Conservation (phyloP, 805 yeast genomes). For the Candida pseudofarinosa region DNA sequence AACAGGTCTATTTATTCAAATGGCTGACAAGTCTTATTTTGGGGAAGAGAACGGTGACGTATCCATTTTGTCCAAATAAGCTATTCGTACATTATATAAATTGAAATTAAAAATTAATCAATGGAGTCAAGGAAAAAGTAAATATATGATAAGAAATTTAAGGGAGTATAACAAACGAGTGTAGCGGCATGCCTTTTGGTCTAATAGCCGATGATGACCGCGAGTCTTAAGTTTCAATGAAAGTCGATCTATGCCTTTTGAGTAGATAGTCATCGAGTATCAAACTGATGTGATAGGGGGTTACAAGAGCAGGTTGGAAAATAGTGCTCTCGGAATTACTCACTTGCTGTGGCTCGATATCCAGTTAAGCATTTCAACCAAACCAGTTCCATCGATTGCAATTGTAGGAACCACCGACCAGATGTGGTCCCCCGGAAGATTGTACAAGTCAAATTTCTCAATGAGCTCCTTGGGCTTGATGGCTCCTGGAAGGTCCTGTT, state of each 20-base stretch:
- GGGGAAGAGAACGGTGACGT: conserved; percentile 76
- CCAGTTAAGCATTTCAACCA: conserved; percentile 87
- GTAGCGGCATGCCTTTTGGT: neutral
- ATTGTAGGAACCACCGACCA: conserved; percentile 93
- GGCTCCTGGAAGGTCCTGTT: conserved; percentile 73
- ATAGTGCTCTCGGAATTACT: no score
- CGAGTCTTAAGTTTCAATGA: neutral
- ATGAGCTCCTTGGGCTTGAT: conserved; percentile 78
- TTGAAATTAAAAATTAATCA: neutral
- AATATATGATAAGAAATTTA: neutral
- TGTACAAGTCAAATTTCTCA: conserved; percentile 60
- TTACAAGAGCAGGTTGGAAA: neutral
- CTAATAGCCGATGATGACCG: neutral
- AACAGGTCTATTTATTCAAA: conserved; percentile 78
- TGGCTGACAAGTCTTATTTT: conserved; percentile 80
- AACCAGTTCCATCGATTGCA: conserved; percentile 86
- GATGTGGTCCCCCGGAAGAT: conserved; percentile 58
- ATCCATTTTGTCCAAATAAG: conserved; percentile 10
- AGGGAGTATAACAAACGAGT: neutral
- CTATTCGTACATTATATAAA: neutral
- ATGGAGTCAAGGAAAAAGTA: neutral
- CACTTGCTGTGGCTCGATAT: conserved; percentile 56
- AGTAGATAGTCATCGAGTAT: neutral
- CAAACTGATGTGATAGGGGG: neutral
- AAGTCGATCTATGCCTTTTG: neutral